Base-by-base conservation (phyloP, 23 red algal species). In the Pyropia yezoensis region DNA sequence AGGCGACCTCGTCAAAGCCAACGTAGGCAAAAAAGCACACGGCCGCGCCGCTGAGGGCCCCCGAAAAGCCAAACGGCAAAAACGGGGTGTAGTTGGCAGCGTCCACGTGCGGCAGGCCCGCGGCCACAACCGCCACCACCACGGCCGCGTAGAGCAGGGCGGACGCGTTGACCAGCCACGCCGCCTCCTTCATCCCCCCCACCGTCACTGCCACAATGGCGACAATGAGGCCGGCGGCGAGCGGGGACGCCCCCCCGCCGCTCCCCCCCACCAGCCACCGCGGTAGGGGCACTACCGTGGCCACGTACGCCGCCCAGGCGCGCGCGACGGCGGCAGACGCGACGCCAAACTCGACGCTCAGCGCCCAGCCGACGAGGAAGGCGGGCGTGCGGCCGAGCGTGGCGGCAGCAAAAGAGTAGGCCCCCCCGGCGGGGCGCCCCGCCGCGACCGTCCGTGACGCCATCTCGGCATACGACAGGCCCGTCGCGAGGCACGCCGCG, bases 391-490 rank as follows among this genome's bases (percentile, higher is more conserved):
- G 81, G 49, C 90, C 90, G 69, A 95, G 72, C 6, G 72, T 73
- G n/a, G 82, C 71, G 54, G 87, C 87, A 0, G 90, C 72, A 81
- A 95, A 95, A 34, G 90, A 62, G 49, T 95, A 95, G 2, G 90
- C 90, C 30, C 90, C 78, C 17, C 86, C 86, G 50, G 60, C 67
- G 2, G 90, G 81, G 22, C 90, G 72, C 17, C 86, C 86, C 57
- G 60, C 67, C 50, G 79, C 76, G 22, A 81, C 81, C 49, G 72
- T 29, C 25, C 90, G 73, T 12, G 78, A 85, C 15, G 81, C 50
- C 90, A 95, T 95, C 65, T 95, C 90, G 20, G 80, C 90, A 66
- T 95, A 95, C 47, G 90, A 74, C 30, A 95, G 57, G 13, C 76
- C 90, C 18, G 80, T 77, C 34, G 87, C 73, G 20, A 67, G 51